Evolutionary conservation across 1,139 yeast genomes (phyloP).

Genomic region (Yamadazyma oceani): DNA sequence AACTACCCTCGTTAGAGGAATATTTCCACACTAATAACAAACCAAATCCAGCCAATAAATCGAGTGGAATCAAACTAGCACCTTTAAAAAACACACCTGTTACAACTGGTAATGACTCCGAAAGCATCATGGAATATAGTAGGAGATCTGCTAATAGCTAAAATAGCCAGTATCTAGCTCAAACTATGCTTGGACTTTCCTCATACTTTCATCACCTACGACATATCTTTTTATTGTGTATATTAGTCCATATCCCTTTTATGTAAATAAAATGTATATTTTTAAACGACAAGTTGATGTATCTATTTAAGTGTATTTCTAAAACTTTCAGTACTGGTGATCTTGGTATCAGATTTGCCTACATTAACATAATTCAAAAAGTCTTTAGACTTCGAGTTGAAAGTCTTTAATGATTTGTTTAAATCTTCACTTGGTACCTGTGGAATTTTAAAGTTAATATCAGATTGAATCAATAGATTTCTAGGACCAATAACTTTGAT

Average conservation of each 20-base stretch:
- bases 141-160: conserved; percentile 3
- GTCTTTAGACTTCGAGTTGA: conserved; percentile 29
- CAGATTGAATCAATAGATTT: conserved; percentile 49
- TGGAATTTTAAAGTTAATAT: conserved; percentile 16
- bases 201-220: neutral
- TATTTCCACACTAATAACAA: conserved; percentile 12
- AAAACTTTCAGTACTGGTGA: conserved; percentile 41
- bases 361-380: conserved; percentile 32
- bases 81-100: conserved; percentile 13
- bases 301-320: conserved; percentile 14
- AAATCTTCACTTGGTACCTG: conserved; percentile 15
- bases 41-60: conserved; percentile 3
- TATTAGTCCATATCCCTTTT: neutral
- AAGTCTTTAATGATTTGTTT: conserved; percentile 9
- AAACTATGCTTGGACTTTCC: no score
- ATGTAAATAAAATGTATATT: neutral
- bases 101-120: conserved; percentile 2
- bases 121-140: conserved; percentile 6
- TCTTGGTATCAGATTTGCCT: conserved; percentile 2
- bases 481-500: conserved; percentile 58
- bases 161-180: neutral
- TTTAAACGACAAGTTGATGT: conserved; percentile 1
- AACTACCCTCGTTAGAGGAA: conserved; percentile 20
- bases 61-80: conserved; percentile 16
- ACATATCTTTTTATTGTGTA: neutral